phyloP scores from a whole-genome alignment of 352 stramenopile species.

The Phytopythium oedochilum region DNA sequence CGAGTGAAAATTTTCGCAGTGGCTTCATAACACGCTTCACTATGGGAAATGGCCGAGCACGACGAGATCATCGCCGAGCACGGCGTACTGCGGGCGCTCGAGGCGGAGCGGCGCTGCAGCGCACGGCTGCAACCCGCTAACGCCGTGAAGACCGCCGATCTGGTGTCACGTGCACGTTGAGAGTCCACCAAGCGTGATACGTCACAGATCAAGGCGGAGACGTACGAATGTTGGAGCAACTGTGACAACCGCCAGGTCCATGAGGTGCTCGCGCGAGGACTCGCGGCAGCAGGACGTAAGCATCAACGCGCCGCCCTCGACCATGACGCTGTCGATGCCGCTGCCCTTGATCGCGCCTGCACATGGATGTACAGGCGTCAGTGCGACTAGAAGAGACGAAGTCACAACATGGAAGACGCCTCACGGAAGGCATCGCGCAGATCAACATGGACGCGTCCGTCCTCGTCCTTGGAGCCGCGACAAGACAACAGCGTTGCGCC shows the following conservation, averaged over 20 bases:
- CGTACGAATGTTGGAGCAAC: slow-evolving; percentile 79
- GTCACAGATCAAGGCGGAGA: slow-evolving; percentile 1
- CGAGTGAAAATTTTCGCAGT: too few relatives aligned
- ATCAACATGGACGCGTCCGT: slow-evolving; percentile 36
- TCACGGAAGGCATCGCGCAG: slow-evolving; percentile 56
- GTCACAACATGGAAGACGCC: not conserved
- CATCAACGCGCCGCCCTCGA: slow-evolving; percentile 77
- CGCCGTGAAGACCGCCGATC: slow-evolving; percentile 58
- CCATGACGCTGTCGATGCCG: slow-evolving; percentile 67
- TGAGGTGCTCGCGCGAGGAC: slow-evolving; percentile 27
- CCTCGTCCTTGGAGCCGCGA: slow-evolving; percentile 5
- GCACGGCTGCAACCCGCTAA: slow-evolving; percentile 20
- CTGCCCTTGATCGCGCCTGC: slow-evolving; percentile 28
- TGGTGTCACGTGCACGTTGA: slow-evolving; percentile 9
- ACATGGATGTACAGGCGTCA: not conserved
- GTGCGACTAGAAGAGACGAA: too few relatives aligned
- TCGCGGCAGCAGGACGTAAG: slow-evolving; percentile 64
- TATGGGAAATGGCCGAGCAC: slow-evolving; percentile 29
- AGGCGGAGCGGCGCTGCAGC: slow-evolving; percentile 27
- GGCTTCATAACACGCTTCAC: too few relatives aligned
- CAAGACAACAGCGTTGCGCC: slow-evolving; percentile 48
- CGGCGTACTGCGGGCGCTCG: slow-evolving; percentile 19
- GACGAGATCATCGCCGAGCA: slow-evolving; percentile 41
- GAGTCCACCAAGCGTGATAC: not conserved
- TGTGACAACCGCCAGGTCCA: slow-evolving; percentile 73